phyloP scores from a whole-genome alignment of 2,329 filamentous ascomycete genomes.

The Diaporthe helianthi region DNA sequence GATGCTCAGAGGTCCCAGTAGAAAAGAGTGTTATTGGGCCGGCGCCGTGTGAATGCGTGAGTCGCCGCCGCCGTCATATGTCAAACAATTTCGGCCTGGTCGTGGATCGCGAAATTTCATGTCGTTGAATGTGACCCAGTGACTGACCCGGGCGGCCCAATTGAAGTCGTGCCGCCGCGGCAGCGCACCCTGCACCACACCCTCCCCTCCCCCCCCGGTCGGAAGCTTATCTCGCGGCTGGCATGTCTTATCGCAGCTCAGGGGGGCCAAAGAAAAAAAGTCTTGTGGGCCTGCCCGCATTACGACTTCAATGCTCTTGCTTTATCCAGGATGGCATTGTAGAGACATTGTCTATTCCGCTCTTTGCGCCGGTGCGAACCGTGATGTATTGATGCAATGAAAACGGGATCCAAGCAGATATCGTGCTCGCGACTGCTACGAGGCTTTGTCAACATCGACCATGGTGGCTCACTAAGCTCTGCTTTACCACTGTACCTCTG shows the following conservation, averaged over 20 bases:
- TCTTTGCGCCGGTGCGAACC: not conserved
- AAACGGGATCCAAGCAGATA: conserved; percentile 22
- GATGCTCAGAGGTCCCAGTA: conserved; percentile 22
- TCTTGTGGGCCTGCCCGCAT: not conserved
- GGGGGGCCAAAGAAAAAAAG: conserved; percentile 23
- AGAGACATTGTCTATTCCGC: not conserved
- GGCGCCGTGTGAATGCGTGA: not conserved
- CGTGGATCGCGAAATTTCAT: conserved; percentile 25
- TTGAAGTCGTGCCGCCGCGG: conserved; percentile 23
- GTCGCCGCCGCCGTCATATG: conserved; percentile 5
- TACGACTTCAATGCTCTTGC: not conserved
- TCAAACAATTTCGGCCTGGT: not conserved
- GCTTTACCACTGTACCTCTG: conserved; percentile 32
- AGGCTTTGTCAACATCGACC: conserved; percentile 25
- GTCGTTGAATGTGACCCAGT: conserved; percentile 22
- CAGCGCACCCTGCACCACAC: too few species aligned
- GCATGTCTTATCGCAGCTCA: conserved; percentile 17
- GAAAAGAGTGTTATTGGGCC: not conserved
- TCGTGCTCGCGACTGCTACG: conserved; percentile 35
- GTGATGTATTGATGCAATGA: conserved; percentile 26
- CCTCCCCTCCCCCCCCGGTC: too few species aligned
- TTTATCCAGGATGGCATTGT: not conserved
- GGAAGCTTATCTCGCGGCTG: conserved; percentile 20
- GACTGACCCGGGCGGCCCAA: too few species aligned
- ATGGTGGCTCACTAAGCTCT: conserved; percentile 21